These are phyloP conservation scores for Plasmodiophora brassicae DNA, from an alignment of 208 protist genomes.

Conservation along the genomic window DNA sequence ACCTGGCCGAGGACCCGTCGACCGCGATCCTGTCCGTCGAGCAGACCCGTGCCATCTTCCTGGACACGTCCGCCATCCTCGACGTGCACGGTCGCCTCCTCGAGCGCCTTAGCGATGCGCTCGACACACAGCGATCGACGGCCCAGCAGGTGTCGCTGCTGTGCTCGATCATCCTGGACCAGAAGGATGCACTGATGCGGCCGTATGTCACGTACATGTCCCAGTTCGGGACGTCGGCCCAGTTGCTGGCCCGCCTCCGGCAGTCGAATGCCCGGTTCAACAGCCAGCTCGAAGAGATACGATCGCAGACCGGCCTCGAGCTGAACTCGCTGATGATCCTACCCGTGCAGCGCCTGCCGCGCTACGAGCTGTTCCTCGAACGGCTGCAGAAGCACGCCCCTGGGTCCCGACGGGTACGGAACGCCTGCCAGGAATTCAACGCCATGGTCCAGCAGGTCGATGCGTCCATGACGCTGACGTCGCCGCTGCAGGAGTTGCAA, in stretches of 20 bases:
- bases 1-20: background rate
- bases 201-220: background rate
- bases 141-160: background rate
- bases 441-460: background rate
- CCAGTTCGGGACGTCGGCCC: background rate
- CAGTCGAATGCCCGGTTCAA: background rate
- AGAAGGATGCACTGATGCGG: background rate
- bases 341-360: background rate
- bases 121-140: background rate
- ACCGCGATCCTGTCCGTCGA: constrained; percentile 1
- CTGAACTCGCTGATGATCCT: background rate
- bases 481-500: background rate
- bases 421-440: background rate
- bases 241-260: background rate
- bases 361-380: constrained; percentile 9
- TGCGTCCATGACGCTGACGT: background rate
- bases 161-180: background rate
- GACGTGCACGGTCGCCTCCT: background rate
- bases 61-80: background rate
- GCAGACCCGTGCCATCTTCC: background rate
- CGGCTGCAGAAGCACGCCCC: background rate
- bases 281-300: background rate
- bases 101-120: background rate
- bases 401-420: background rate
- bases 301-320: background rate